These are phyloP conservation scores for Salvia miltiorrhiza DNA, from an alignment of 257 asterid genomes.

Conservation along the genomic window DNA sequence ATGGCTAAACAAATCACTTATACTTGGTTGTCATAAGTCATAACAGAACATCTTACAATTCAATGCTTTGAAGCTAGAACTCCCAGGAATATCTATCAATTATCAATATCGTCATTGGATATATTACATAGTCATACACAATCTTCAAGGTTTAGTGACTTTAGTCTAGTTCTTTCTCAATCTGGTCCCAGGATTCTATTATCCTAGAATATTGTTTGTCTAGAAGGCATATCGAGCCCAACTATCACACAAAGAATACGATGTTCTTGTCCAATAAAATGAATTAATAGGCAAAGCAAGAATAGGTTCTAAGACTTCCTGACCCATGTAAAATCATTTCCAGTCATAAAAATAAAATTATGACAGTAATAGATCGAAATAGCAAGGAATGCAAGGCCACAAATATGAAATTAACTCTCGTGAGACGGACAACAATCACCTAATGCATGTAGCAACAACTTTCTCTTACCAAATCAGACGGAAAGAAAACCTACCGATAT, in stretches of 20 bases:
- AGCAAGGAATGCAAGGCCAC: neutral
- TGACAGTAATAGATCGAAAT: neutral
- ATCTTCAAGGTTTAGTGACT: neutral
- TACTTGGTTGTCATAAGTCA: neutral
- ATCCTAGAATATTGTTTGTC: neutral
- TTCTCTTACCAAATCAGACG: neutral
- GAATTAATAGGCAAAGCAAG: neutral
- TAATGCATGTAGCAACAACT: neutral
- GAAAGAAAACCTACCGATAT: constrained; percentile 57
- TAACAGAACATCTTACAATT: neutral
- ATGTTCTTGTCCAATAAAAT: neutral
- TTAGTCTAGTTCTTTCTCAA: neutral
- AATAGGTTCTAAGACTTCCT: neutral
- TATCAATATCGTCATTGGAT: neutral
- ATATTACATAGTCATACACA: neutral
- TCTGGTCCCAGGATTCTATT: neutral
- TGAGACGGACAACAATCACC: neutral
- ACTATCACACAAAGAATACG: neutral
- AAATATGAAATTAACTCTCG: neutral
- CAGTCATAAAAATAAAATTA: neutral
- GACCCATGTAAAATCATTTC: neutral
- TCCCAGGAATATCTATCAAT: neutral
- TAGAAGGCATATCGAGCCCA: neutral
- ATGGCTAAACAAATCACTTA: constrained; percentile 6
- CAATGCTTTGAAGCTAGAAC: neutral